These are phyloP conservation scores for Rosa chinensis DNA, from an alignment of 306 rosid species.

Conservation along the genomic window DNA sequence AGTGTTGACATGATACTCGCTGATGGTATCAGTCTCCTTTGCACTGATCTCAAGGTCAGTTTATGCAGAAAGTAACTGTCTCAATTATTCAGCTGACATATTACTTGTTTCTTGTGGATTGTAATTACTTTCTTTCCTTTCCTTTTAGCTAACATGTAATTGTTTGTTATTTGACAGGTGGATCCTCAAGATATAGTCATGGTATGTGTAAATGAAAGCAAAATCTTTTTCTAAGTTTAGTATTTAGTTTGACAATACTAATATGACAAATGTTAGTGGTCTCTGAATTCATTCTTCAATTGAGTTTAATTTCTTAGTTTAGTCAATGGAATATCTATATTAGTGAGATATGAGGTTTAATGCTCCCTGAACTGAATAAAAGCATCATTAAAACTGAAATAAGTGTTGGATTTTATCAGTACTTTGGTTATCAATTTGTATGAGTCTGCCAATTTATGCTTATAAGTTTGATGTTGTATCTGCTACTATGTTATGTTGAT, in stretches of 20 bases:
- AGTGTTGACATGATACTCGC: constrained; percentile 81
- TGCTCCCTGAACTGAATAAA: background rate
- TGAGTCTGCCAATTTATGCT: background rate
- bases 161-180: constrained; percentile 59
- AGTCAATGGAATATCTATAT: background rate
- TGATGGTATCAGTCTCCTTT: constrained; percentile 91
- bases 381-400: background rate
- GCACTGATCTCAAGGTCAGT: constrained; percentile 87
- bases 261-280: background rate
- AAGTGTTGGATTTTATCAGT: background rate
- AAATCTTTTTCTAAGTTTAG: background rate
- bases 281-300: background rate
- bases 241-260: background rate
- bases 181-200: constrained; percentile 99
- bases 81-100: constrained; percentile 1
- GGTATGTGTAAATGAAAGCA: constrained; percentile 51
- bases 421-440: background rate
- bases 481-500: constrained; percentile 27
- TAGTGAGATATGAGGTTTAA: background rate
- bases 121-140: background rate
- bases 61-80: constrained; percentile 11
- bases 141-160: constrained; percentile 25
- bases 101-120: constrained; percentile 3
- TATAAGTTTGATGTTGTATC: constrained; percentile 17
- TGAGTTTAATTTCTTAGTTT: no score